Evolutionary conservation across 2,329 filamentous ascomycete genomes (phyloP).

Genomic region (Diplodia mutila): DNA sequence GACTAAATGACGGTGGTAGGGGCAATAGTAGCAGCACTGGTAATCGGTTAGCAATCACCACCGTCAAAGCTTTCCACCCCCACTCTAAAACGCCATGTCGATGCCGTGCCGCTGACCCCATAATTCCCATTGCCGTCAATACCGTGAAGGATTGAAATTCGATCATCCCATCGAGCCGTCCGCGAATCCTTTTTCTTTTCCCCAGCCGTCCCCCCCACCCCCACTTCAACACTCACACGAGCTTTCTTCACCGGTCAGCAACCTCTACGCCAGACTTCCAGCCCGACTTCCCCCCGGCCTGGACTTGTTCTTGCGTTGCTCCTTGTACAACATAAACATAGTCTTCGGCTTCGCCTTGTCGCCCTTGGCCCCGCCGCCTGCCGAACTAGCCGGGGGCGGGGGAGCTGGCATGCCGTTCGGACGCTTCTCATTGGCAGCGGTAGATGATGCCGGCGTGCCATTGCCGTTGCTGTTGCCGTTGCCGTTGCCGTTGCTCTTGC

Average conservation of each 20-base stretch:
- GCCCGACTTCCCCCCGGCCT: not conserved
- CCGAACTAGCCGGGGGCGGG: not conserved
- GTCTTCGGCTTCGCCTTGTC: constrained; percentile 21
- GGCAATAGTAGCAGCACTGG: too few relatives aligned
- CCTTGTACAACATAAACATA: constrained; percentile 3
- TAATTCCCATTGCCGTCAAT: too few relatives aligned
- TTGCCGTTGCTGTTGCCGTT: not conserved
- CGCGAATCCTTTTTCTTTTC: not conserved
- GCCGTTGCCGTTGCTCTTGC: too few relatives aligned
- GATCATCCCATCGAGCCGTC: too few relatives aligned
- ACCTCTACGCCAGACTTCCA: not conserved
- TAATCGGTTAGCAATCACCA: too few relatives aligned
- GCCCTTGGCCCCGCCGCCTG: not conserved
- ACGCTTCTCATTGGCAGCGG: not conserved
- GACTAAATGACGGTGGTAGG: too few relatives aligned
- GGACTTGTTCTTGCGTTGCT: not conserved
- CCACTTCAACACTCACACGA: not conserved
- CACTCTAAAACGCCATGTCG: too few relatives aligned
- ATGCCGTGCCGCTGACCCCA: too few relatives aligned
- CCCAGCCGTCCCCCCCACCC: not conserved
- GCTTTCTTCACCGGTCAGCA: not conserved
- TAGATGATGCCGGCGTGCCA: not conserved
- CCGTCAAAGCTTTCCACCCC: too few relatives aligned
- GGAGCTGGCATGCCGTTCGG: constrained; percentile 1
- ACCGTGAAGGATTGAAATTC: too few relatives aligned